Evolutionary conservation across 768 basidiomycete genomes (phyloP).

Genomic region (Trametes punicea): DNA sequence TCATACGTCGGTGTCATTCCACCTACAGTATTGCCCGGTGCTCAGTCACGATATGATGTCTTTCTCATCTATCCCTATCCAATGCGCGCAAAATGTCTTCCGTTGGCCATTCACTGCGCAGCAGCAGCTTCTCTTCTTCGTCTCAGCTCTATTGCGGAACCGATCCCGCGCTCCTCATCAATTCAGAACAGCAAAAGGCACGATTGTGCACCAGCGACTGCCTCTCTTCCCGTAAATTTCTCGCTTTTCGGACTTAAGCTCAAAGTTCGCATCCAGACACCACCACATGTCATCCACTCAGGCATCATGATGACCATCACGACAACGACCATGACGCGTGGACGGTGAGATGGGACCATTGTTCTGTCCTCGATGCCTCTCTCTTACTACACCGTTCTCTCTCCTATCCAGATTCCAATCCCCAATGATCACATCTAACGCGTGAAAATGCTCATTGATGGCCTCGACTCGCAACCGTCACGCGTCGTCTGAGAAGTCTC

Average conservation of each 20-base stretch:
- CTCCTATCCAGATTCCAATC: background rate
- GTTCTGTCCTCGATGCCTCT: background rate
- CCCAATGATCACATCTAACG: background rate
- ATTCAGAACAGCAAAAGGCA: background rate
- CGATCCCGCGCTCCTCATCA: background rate
- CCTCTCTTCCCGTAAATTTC: background rate
- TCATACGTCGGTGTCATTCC: background rate
- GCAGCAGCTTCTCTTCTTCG: background rate
- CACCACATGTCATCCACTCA: constrained; percentile 11
- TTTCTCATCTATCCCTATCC: background rate
- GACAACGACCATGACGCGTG: constrained; percentile 1
- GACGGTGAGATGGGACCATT: constrained; percentile 1
- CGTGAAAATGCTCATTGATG: too few relatives aligned
- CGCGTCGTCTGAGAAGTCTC: too few relatives aligned
- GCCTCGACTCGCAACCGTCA: too few relatives aligned
- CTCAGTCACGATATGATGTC: background rate
- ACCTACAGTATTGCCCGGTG: background rate
- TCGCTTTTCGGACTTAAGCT: constrained; percentile 1
- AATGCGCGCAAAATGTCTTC: background rate
- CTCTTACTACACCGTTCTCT: background rate
- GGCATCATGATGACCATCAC: constrained; percentile 18
- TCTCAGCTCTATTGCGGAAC: background rate
- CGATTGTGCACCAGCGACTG: too few relatives aligned
- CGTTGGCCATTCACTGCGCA: background rate
- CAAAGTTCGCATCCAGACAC: constrained; percentile 6